phyloP scores from a whole-genome alignment of 345 rosid genomes.

The Acer negundo region DNA sequence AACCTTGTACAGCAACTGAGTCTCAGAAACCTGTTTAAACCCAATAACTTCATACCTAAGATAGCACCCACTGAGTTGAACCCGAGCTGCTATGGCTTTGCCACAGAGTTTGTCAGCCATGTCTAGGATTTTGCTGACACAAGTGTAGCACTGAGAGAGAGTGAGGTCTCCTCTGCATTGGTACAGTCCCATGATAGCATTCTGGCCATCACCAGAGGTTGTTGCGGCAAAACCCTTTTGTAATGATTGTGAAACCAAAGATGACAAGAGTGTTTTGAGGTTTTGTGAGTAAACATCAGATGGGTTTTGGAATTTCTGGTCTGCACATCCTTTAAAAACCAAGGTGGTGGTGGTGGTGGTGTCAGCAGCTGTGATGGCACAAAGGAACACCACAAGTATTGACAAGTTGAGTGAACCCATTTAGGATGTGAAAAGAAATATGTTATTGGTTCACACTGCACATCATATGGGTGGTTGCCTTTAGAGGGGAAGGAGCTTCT shows the following conservation, averaged over 20 bases:
- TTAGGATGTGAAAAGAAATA: neutral
- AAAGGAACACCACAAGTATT: conserved; percentile 18
- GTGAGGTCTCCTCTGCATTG: conserved; percentile 95
- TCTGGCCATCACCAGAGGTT: conserved; percentile 55
- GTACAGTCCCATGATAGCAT: conserved; percentile 59
- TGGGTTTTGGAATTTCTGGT: conserved; percentile 64
- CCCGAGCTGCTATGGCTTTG: too few relatives aligned
- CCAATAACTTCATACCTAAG: conserved; percentile 61
- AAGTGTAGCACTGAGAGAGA: conserved; percentile 46
- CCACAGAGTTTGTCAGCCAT: conserved; percentile 1
- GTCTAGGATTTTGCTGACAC: conserved; percentile 57
- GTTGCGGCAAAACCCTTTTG: conserved; percentile 43
- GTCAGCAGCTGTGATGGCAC: conserved; percentile 33
- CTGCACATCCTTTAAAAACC: conserved; percentile 79
- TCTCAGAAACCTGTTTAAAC: conserved; percentile 51
- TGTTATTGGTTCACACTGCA: too few relatives aligned
- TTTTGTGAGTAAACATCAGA: conserved; percentile 57
- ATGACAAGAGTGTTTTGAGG: conserved; percentile 51
- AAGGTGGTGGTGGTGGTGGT: conserved; percentile 30
- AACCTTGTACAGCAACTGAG: conserved; percentile 50
- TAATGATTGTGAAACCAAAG: conserved; percentile 66
- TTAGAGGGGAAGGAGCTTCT: too few relatives aligned
- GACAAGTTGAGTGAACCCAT: conserved; percentile 33
- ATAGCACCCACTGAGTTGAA: conserved; percentile 41
- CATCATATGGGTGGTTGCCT: too few relatives aligned